Evolutionary conservation across 495 filamentous ascomycete species (phyloP), one percentile per base, ranked within the genome.

Genomic region (Pyronema domesticum): DNA sequence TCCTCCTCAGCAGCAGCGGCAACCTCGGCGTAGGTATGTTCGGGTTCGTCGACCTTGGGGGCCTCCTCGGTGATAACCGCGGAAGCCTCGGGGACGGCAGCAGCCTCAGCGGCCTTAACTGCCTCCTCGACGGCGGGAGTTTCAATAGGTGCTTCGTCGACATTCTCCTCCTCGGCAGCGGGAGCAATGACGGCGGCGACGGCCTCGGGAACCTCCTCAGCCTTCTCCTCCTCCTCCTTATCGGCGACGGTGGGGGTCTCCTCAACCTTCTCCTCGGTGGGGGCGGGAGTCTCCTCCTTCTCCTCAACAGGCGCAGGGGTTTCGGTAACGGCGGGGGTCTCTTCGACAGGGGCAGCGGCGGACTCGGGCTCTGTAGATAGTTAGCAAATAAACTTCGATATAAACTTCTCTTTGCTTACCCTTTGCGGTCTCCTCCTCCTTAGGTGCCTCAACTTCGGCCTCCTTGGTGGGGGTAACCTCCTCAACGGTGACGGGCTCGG

Each of bases 391-490:
- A 42, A 42, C 39, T 42, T 42, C 15, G 3, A 17, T 13, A 42
- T 42, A 42, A 42, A 42, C 1, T 42, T 42, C 5, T 30, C 2
- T 42, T 42, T 42, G 7, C 11, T 13, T 7, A 42, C 15, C 11
- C 39, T 17, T 42, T 42, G 39, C 39, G 6, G 15, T 56, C 43
- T 57, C 47, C 57, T 59, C 59, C 2, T 43, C 54, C 11, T 61
- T 55, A 58, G 58, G n/a, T 45, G 48, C 54, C 46, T 56, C 58
- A 45, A 62, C 62, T 18, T 60, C 65, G 34, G 58, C 56, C 17
- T 67, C 63, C 13, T 57, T 55, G 46, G 13, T 11, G 7, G 47
- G 47, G 7, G 7, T 6, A 30, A 19, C 19, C 19, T 50, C 48
- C 48, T 51, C 23, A 13, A 51, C 36, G 3, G 48, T 33, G 8